Evolutionary conservation across 2,329 filamentous ascomycete species (phyloP).

Genomic region (Fusarium sp.): DNA sequence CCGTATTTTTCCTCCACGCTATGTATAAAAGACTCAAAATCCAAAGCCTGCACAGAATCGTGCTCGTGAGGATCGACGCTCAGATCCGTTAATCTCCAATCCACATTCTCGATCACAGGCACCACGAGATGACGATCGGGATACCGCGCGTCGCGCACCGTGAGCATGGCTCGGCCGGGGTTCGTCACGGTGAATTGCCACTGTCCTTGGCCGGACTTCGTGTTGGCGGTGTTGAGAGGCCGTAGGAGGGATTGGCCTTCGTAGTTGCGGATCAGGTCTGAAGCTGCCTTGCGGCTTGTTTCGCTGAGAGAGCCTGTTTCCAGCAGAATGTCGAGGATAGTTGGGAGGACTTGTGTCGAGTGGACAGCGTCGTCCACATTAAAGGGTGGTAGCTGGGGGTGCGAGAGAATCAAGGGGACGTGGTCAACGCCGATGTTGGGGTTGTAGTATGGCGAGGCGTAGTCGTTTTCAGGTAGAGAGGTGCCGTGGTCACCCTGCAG

Average conservation of each 20-base stretch:
- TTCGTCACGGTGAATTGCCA: conserved; percentile 54
- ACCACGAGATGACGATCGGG: conserved; percentile 49
- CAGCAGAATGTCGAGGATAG: conserved; percentile 51
- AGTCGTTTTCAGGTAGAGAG: conserved; percentile 51
- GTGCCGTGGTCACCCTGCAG: conserved; percentile 53
- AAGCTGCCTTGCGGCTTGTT: conserved; percentile 35
- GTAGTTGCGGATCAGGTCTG: conserved; percentile 48
- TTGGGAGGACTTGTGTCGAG: conserved; percentile 50
- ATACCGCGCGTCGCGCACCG: conserved; percentile 51
- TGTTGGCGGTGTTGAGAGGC: conserved; percentile 19
- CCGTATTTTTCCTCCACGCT: conserved; percentile 46
- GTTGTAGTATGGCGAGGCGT: conserved; percentile 51
- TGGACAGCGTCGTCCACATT: conserved; percentile 49
- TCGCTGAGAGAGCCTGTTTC: conserved; percentile 49
- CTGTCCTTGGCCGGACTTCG: conserved; percentile 41
- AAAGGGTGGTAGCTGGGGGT: conserved; percentile 49
- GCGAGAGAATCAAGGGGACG: conserved; percentile 51
- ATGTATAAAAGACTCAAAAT: conserved; percentile 44
- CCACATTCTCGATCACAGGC: conserved; percentile 51
- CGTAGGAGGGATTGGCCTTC: conserved; percentile 53
- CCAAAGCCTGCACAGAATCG: conserved; percentile 45
- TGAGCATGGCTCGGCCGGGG: conserved; percentile 51
- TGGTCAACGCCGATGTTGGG: conserved; percentile 50
- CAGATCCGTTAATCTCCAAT: conserved; percentile 51
- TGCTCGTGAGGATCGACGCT: conserved; percentile 47